These are phyloP conservation scores for Kodamaea suecica DNA, from an alignment of 1,139 yeast genomes.

Conservation along the genomic window DNA sequence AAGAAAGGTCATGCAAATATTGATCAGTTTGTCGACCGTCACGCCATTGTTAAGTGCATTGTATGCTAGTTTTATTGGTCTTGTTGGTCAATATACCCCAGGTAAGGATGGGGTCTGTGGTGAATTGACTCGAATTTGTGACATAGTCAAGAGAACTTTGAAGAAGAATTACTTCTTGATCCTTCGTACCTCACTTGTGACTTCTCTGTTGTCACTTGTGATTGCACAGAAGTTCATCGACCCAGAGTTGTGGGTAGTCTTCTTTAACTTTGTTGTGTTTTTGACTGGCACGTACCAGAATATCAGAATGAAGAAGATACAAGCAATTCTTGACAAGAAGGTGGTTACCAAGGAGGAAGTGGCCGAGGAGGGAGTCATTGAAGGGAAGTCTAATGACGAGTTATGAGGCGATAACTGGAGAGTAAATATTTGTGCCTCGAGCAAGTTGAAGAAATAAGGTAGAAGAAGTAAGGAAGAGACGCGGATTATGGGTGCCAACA, in stretches of 20 bases:
- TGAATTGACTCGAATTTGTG: conserved; percentile 22
- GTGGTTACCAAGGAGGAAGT: conserved; percentile 8
- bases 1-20: conserved; percentile 52
- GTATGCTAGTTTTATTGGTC: conserved; percentile 54
- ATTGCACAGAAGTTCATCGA: conserved; percentile 73
- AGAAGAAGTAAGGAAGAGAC: too few species aligned
- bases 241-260: conserved; percentile 82
- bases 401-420: too few species aligned
- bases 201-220: conserved; percentile 60
- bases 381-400: too few species aligned
- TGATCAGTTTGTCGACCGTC: conserved; percentile 57
- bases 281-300: conserved; percentile 77
- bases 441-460: too few species aligned
- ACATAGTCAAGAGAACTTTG: conserved; percentile 36
- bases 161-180: conserved; percentile 52
- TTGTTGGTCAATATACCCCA: conserved; percentile 36
- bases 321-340: conserved; percentile 13
- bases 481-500: too few species aligned
- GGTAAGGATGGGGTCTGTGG: conserved; percentile 10
- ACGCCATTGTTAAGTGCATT: conserved; percentile 61
- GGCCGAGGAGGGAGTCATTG: not conserved
- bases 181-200: conserved; percentile 60
- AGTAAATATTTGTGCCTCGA: too few species aligned
- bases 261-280: conserved; percentile 72
- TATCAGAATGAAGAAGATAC: conserved; percentile 53